phyloP scores from a whole-genome alignment of 2,329 filamentous ascomycete species.

The Monilinia aucupariae region DNA sequence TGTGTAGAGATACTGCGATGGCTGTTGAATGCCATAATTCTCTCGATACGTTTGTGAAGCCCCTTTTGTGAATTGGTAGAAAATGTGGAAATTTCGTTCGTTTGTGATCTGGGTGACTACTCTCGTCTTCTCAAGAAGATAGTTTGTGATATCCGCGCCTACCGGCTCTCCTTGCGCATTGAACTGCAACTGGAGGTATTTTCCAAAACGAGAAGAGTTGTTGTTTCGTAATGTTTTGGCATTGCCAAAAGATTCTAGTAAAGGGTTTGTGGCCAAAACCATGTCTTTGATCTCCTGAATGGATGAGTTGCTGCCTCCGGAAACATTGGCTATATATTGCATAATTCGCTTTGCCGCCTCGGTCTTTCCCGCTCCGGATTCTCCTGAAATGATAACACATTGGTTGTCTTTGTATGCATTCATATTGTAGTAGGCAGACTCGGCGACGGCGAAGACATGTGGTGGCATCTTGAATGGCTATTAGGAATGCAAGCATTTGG shows the following conservation, averaged over 20 bases:
- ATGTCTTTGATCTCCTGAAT: constrained; percentile 99
- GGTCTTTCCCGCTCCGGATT: constrained; percentile 97
- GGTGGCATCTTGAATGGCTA: constrained; percentile 58
- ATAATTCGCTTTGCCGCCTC: constrained; percentile 98
- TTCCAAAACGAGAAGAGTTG: constrained; percentile 97
- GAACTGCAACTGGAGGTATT: constrained; percentile 97
- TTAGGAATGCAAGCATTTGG: not conserved
- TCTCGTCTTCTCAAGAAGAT: constrained; percentile 88
- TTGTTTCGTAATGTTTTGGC: constrained; percentile 98
- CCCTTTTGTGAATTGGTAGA: constrained; percentile 97
- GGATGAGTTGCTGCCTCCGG: constrained; percentile 63
- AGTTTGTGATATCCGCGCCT: constrained; percentile 97
- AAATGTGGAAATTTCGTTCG: constrained; percentile 98
- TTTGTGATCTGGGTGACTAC: constrained; percentile 93
- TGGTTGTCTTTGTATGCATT: constrained; percentile 99
- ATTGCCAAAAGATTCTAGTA: constrained; percentile 96
- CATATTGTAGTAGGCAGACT: constrained; percentile 98
- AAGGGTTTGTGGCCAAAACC: constrained; percentile 95
- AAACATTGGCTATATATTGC: constrained; percentile 99
- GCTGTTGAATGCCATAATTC: constrained; percentile 83
- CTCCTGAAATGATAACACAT: constrained; percentile 98
- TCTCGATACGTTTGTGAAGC: constrained; percentile 82
- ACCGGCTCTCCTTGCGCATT: constrained; percentile 86
- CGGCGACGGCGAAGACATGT: constrained; percentile 95
- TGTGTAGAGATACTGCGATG: constrained; percentile 89